A percentile compares a stretch with the other conserved stretches of the same genome.
phyloP scores from a whole-genome alignment of 495 filamentous ascomycete species.

The Poronia punctata region DNA sequence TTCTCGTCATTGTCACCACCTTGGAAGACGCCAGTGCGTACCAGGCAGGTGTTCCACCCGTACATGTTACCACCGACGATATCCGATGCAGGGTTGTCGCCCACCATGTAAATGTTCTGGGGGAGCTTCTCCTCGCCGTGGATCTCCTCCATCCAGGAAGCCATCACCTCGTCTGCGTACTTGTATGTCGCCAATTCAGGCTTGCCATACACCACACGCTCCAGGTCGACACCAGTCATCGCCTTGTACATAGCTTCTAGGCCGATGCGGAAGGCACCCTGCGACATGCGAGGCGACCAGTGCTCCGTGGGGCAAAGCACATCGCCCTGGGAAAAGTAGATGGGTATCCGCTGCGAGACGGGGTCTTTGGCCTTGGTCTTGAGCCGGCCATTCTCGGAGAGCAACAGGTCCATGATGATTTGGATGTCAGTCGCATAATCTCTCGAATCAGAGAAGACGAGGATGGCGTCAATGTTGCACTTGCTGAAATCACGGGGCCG shows the following conservation, averaged over 20 bases:
- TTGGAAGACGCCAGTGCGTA: constrained; percentile 52
- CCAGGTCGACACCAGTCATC: constrained; percentile 63
- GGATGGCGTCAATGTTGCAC: constrained; percentile 72
- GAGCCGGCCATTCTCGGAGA: constrained; percentile 63
- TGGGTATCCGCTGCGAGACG: constrained; percentile 60
- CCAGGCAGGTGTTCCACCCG: constrained; percentile 79
- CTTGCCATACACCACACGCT: constrained; percentile 82
- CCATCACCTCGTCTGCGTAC: constrained; percentile 71
- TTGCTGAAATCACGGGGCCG: constrained; percentile 56
- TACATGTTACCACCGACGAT: constrained; percentile 77
- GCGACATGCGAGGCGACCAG: constrained; percentile 64
- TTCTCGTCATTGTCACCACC: constrained; percentile 79
- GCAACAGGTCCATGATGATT: constrained; percentile 78
- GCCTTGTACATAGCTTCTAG: constrained; percentile 76
- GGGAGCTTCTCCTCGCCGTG: constrained; percentile 66
- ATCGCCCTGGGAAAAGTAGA: constrained; percentile 71
- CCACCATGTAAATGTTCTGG: constrained; percentile 74
- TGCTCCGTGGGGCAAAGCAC: constrained; percentile 72
- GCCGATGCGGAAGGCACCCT: constrained; percentile 68
- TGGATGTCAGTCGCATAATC: constrained; percentile 82
- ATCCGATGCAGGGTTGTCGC: constrained; percentile 73
- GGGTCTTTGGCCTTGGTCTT: constrained; percentile 60
- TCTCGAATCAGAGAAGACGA: constrained; percentile 75
- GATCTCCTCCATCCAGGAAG: constrained; percentile 68
- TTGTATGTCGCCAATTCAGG: constrained; percentile 74